phyloP scores from a whole-genome alignment of 129 eudicot species.

The Arctium minus region DNA sequence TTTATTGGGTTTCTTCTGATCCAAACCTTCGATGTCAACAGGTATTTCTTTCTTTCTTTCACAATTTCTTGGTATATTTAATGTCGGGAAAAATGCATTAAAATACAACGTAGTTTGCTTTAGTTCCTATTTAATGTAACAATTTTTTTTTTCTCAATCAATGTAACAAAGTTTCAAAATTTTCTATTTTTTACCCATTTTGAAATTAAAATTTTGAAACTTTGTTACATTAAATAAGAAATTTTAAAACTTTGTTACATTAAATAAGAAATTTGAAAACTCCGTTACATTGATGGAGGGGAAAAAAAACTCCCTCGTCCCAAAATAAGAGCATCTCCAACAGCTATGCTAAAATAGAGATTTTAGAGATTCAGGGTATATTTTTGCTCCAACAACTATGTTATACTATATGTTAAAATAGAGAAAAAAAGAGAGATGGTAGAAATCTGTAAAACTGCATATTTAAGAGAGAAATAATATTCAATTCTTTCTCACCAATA shows the following conservation, averaged over 20 bases:
- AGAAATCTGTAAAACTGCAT: too few species aligned
- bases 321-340: neutral
- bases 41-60: conserved; percentile 33
- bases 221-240: too few species aligned
- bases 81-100: neutral
- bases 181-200: neutral
- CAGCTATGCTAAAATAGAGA: too few species aligned
- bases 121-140: neutral
- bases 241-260: too few species aligned
- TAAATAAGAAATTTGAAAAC: too few species aligned
- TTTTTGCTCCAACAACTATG: too few species aligned
- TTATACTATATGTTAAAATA: too few species aligned
- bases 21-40: conserved; percentile 77
- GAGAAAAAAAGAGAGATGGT: too few species aligned
- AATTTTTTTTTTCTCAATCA: too few species aligned
- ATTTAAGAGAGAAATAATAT: too few species aligned
- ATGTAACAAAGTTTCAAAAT: neutral
- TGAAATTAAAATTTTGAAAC: neutral
- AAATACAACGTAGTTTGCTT: neutral
- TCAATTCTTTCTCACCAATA: too few species aligned
- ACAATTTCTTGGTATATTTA: neutral
- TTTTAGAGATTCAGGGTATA: too few species aligned
- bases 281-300: neutral
- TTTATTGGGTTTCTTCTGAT: conserved; percentile 90
- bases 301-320: neutral